Conservation (phyloP, 768 basidiomycete genomes). For the Lepiota subincarnata region DNA sequence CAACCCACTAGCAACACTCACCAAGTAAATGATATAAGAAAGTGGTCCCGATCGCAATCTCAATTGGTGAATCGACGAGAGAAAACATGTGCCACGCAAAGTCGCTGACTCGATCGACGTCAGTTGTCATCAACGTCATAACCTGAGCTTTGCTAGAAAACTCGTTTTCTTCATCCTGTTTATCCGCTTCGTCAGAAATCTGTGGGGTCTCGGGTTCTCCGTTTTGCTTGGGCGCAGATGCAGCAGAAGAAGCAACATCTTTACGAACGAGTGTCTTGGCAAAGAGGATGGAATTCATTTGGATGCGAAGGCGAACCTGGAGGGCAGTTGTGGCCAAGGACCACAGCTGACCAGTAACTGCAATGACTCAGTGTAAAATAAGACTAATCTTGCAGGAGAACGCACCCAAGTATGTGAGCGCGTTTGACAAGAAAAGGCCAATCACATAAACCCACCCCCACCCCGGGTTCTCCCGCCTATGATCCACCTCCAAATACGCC, state of each 20-base stretch:
- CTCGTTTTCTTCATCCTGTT: conserved; percentile 45
- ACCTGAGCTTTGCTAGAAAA: conserved; percentile 73
- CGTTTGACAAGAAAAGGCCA: conserved; percentile 32
- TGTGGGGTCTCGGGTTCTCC: conserved; percentile 12
- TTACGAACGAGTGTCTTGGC: conserved; percentile 85
- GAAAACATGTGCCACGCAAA: conserved; percentile 78
- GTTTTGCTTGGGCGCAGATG: conserved; percentile 20
- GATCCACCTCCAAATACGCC: conserved; percentile 61
- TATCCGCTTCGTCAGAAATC: conserved; percentile 14
- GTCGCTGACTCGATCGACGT: conserved; percentile 86
- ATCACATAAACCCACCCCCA: conserved; percentile 72
- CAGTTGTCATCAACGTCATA: conserved; percentile 95
- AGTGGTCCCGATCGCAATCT: conserved; percentile 67
- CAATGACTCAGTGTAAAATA: neutral
- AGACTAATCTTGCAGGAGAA: neutral
- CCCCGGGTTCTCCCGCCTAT: conserved; percentile 44
- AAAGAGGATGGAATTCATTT: conserved; percentile 82
- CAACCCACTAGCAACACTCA: conserved; percentile 18
- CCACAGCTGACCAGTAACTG: conserved; percentile 70
- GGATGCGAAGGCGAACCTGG: conserved; percentile 66
- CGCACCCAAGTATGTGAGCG: conserved; percentile 30
- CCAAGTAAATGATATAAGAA: conserved; percentile 80
- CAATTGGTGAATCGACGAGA: conserved; percentile 78
- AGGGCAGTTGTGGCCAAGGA: conserved; percentile 63
- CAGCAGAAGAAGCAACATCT: conserved; percentile 69